These are phyloP conservation scores for Viridothelium virens DNA, from an alignment of 495 filamentous ascomycete species.

Conservation along the genomic window DNA sequence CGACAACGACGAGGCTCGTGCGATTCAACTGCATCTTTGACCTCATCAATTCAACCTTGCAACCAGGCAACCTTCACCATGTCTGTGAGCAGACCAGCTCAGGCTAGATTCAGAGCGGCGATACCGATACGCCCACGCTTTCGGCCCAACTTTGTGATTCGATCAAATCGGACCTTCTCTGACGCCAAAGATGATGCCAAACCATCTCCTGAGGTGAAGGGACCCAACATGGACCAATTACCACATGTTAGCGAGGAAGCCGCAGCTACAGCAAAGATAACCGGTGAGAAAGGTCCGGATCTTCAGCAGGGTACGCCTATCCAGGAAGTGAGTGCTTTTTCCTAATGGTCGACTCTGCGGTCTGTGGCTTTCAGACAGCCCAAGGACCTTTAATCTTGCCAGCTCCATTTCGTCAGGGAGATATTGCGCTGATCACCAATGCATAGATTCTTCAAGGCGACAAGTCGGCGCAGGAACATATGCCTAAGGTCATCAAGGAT, in stretches of 20 bases:
- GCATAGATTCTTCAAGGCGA: conserved; percentile 58
- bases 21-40: background rate
- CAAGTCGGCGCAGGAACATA: conserved; percentile 52
- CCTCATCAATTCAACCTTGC: background rate
- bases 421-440: conserved; percentile 13
- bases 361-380: too few species aligned
- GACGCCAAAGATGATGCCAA: conserved; percentile 3
- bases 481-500: conserved; percentile 61
- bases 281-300: conserved; percentile 49
- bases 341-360: too few species aligned
- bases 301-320: conserved; percentile 58
- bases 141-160: background rate
- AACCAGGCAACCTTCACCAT: background rate
- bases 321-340: conserved; percentile 46
- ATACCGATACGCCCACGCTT: background rate
- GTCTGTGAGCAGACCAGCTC: background rate
- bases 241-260: conserved; percentile 61
- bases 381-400: too few species aligned
- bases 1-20: background rate
- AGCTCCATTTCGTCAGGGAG: background rate
- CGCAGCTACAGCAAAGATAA: conserved; percentile 48
- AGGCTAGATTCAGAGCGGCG: background rate
- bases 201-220: conserved; percentile 30
- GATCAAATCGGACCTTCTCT: background rate
- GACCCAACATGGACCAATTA: conserved; percentile 48